These are phyloP conservation scores for Dryadomyces sulphureus DNA, from an alignment of 2,329 filamentous ascomycete genomes.

Conservation along the genomic window DNA sequence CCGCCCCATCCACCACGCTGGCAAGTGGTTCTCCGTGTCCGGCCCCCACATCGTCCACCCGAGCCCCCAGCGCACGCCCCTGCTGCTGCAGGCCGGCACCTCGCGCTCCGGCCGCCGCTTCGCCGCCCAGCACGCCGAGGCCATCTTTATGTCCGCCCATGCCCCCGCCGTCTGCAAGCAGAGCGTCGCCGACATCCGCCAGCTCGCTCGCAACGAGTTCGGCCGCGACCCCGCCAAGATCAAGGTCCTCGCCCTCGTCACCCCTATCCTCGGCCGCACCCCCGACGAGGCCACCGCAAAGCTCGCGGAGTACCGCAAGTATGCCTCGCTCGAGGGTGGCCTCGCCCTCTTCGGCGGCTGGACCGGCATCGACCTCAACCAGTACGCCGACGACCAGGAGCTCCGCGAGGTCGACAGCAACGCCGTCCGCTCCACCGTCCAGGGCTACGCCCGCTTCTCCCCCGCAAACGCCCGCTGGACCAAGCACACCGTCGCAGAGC, in stretches of 20 bases:
- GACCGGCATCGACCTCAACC: constrained; percentile 14
- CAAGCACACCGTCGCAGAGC: constrained; percentile 8
- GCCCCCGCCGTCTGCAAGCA: constrained; percentile 5
- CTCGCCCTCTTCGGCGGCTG: constrained; percentile 14
- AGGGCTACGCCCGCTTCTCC: constrained; percentile 5
- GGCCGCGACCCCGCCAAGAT: constrained; percentile 11
- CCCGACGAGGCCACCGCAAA: constrained; percentile 12
- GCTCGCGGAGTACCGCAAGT: constrained; percentile 16
- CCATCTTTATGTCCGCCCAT: constrained; percentile 12
- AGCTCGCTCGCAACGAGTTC: constrained; percentile 14
- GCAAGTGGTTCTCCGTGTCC: constrained; percentile 1
- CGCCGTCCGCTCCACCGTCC: constrained; percentile 18
- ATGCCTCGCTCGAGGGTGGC: constrained; percentile 10
- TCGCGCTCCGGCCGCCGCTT: constrained; percentile 10
- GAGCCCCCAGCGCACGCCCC: constrained; percentile 8
- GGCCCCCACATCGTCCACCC: constrained; percentile 3
- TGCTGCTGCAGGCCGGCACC: constrained; percentile 12
- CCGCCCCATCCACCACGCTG: constrained; percentile 4
- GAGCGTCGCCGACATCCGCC: constrained; percentile 7
- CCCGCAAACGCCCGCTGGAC: constrained; percentile 4
- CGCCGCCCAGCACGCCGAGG: constrained; percentile 13
- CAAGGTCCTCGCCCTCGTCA: constrained; percentile 12
- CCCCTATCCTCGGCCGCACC: constrained; percentile 9
- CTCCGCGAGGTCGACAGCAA: constrained; percentile 23
- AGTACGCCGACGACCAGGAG: constrained; percentile 23